These are phyloP conservation scores for Cyberlindnera sargentensis DNA, from an alignment of 805 yeast species.

Conservation along the genomic window DNA sequence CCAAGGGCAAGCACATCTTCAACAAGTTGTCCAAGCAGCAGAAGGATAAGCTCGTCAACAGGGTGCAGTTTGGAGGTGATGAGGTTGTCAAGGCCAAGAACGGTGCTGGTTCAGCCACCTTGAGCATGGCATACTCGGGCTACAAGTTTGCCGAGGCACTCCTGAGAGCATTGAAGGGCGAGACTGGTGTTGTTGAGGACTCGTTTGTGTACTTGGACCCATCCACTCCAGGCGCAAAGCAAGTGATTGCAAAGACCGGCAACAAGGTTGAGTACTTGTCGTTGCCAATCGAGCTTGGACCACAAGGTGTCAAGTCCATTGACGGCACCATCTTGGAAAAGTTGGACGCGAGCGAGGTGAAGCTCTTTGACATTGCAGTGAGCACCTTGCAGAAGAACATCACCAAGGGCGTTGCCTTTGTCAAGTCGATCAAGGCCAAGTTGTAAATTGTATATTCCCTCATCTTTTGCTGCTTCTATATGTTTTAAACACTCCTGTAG, in stretches of 20 bases:
- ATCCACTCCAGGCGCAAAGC: slow-evolving; percentile 18
- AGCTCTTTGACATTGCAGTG: slow-evolving; percentile 47
- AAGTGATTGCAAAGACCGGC: slow-evolving; percentile 17
- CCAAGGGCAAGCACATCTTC: slow-evolving; percentile 13
- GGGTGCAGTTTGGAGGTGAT: slow-evolving; percentile 96
- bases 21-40: slow-evolving; percentile 13
- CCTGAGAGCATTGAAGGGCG: slow-evolving; percentile 27
- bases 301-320: slow-evolving; percentile 49
- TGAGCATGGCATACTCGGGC: slow-evolving; percentile 95
- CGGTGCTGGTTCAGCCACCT: slow-evolving; percentile 92
- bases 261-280: slow-evolving; percentile 43
- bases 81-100: slow-evolving; percentile 94
- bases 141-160: slow-evolving; percentile 61
- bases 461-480: neutral
- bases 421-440: slow-evolving; percentile 21
- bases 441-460: slow-evolving; percentile 3
- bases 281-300: slow-evolving; percentile 51
- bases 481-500: no score
- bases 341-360: slow-evolving; percentile 45
- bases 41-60: slow-evolving; percentile 51
- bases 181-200: slow-evolving; percentile 34
- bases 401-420: slow-evolving; percentile 50
- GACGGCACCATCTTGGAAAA: slow-evolving; percentile 45
- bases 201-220: slow-evolving; percentile 45
- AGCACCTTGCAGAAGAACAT: slow-evolving; percentile 50